Base-by-base conservation (phyloP, 129 eudicot genomes). In the Tagetes erecta region DNA sequence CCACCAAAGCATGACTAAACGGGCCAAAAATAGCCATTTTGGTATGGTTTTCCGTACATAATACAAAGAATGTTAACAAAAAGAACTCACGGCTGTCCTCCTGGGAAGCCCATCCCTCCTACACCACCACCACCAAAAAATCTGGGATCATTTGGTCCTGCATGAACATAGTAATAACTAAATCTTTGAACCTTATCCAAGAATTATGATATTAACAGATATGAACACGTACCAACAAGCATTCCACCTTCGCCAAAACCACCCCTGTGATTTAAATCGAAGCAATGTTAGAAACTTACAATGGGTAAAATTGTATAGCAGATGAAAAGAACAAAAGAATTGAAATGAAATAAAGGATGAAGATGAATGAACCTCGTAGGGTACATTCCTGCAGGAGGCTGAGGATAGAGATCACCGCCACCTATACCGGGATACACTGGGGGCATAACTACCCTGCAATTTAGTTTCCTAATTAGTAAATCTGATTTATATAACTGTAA, bases 141-240 rank as follows among this genome's bases (percentile, higher is more conserved):
- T 41, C 89, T 71, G 34, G 96, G 98, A 81, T 92, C 84, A 20
- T 81, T 45, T 20, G 96, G 96, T 62, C 98, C 98, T 92, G 85
- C 68, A 76, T 30, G 11, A 70, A 42, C 41, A 66, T 20, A 1
- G 64, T 1, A 5, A 47, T 3, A 40, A 33, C 52, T 53, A 51
- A 70, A 45, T 53, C 30, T n/a, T 5, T 49, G 37, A 33, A 59
- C 2, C n/a, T 41, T 12, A 63, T 13, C 3, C 4, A 53, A 20
- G 40, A 42, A 68, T 38, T 42, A 13, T 36, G 38, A 78, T 36
- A 44, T 53, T 41, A 20, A 4, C 50, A 7, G 51, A 64, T 5
- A n/a, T 35, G 45, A 39, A 39, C 49, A 78, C 86, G 47, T n/a
- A 92, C 96, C 98, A 79, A 92, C 71, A n/a, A 86, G 85, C 94